These are phyloP conservation scores for Rhizomucor miehei DNA, from an alignment of 371 early-diverging fungal species.

Conservation along the genomic window DNA sequence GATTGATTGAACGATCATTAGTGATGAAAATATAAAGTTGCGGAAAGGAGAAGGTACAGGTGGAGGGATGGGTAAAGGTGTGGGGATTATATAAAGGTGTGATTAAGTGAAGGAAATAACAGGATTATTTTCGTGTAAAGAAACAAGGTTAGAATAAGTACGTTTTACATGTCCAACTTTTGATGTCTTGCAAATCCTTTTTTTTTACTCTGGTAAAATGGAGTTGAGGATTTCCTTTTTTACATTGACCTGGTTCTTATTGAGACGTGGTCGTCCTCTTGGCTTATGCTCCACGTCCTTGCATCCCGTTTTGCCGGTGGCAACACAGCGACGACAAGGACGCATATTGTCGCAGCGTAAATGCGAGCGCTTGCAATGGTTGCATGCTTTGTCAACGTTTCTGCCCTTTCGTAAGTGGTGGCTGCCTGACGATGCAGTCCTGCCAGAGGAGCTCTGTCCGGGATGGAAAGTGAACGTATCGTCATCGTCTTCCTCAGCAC, in stretches of 20 bases:
- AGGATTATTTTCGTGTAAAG: no score
- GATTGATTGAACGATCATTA: no score
- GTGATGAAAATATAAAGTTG: no score
- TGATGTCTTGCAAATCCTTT: no score
- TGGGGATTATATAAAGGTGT: no score
- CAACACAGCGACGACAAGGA: conserved; percentile 44
- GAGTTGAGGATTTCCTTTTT: conserved; percentile 1
- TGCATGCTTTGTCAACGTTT: conserved; percentile 48
- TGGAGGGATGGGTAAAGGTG: no score
- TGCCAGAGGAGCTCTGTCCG: background rate
- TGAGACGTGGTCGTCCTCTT: conserved; percentile 38
- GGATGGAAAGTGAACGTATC: background rate
- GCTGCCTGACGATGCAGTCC: background rate
- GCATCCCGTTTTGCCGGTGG: conserved; percentile 44
- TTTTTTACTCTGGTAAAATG: background rate
- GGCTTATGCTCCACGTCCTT: conserved; percentile 51
- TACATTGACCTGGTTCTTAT: conserved; percentile 17
- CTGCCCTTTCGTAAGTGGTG: conserved; percentile 22
- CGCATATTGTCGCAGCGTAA: conserved; percentile 45
- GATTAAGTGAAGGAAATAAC: no score
- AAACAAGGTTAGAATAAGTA: no score
- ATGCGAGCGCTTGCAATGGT: conserved; percentile 50
- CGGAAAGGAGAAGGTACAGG: no score
- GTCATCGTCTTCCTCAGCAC: background rate
- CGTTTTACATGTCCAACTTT: no score